Base-by-base conservation (phyloP, 306 rosid species). In the Citrullus colocynthis region DNA sequence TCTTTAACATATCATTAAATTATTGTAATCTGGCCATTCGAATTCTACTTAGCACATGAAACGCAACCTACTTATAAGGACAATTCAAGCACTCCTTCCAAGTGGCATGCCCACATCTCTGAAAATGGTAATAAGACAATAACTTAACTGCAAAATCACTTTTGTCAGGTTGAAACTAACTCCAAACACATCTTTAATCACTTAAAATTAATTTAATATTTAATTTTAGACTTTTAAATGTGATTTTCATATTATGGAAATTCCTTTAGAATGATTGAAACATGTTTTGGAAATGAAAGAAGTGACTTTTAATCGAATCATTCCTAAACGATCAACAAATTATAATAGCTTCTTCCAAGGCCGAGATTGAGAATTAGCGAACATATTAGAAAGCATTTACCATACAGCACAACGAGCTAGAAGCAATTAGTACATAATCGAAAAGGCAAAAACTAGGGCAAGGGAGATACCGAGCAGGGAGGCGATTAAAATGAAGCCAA, bases 401-500 rank as follows among this genome's bases (percentile, higher is more conserved):
- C 11, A 55, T 55, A 55, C 0, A 18, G 60, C 24, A 55, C 12
- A 36, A 63, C 36, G 63, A 58, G 6, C 7, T 60, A 60, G 39
- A 60, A 60, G 66, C 7, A 60, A 60, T 10, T 37, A 39, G 9
- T 16, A 39, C 1, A 24, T 0, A 45, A 45, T 45, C 39, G 2
- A 45, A 6, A 44, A 39, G 41, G 32, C 39, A 66, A 57, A 8
- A 56, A 34, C 72, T 44, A 55, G 80, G 83, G 82, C 57, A 70
- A 79, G 78, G 52, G 17, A 36, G 61, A 81, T 76, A 96, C 99
- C 98, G 84, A 74, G 98, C 89, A 75, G 99, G 96, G 36, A 96
- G 91, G 62, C 99, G 99, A 81, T 89, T 89, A 88, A 96, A 96
- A 82, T 96, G 99, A 71, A 92, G 93, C 97, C 98, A 96, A 0